Conservation (phyloP, 371 early-diverging fungal species). For the Rhizomucor pusillus region DNA sequence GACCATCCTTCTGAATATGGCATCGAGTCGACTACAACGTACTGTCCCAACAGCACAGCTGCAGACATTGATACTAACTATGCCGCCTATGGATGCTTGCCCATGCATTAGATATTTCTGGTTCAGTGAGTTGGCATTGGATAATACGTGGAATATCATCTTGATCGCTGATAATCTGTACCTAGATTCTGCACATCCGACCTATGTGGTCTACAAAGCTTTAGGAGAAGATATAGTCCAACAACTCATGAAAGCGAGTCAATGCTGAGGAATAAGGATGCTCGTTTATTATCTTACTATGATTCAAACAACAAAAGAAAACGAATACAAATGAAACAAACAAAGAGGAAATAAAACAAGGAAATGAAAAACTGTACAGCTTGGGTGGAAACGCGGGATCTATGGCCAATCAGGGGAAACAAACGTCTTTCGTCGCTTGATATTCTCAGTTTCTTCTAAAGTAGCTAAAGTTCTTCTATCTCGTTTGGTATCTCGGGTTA, state of each 20-base stretch:
- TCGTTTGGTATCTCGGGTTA: background rate
- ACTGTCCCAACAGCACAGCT: slow-evolving; percentile 13
- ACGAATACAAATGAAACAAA: background rate
- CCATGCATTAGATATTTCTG: slow-evolving; percentile 10
- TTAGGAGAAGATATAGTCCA: background rate
- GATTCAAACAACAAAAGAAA: background rate
- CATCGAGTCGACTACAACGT: slow-evolving; percentile 5
- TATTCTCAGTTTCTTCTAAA: too few species aligned
- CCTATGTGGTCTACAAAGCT: background rate
- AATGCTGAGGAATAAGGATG: background rate
- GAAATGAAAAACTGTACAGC: background rate
- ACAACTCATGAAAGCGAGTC: background rate
- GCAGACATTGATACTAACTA: slow-evolving; percentile 17
- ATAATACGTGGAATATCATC: too few species aligned
- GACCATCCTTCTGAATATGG: slow-evolving; percentile 8
- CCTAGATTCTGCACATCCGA: background rate
- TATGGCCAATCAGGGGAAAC: background rate
- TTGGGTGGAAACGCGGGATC: background rate
- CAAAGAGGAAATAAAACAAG: background rate
- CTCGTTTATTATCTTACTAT: background rate
- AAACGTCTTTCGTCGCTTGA: background rate
- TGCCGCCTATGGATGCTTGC: slow-evolving; percentile 13
- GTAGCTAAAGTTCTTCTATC: too few species aligned
- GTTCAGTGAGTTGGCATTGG: too few species aligned
- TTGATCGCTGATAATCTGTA: too few species aligned